Conservation (phyloP, 495 filamentous ascomycete genomes). For the Penicillium samsonianum region DNA sequence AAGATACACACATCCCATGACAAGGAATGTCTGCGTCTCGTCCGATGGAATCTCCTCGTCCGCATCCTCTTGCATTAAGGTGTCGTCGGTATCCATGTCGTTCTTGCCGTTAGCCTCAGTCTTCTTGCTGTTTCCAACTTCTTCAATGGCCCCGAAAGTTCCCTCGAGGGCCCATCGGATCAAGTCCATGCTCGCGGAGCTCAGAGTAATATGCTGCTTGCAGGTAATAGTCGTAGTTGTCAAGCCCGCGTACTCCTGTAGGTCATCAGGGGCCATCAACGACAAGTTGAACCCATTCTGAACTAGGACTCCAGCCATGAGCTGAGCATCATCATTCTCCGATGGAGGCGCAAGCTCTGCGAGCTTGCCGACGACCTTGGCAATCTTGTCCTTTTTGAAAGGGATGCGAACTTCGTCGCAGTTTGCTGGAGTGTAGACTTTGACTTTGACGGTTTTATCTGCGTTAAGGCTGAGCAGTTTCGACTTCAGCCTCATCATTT, state of each 20-base stretch:
- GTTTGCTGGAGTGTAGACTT: constrained; percentile 90
- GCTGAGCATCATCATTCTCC: constrained; percentile 47
- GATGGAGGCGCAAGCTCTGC: constrained; percentile 73
- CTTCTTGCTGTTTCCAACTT: constrained; percentile 50
- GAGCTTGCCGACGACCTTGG: constrained; percentile 93
- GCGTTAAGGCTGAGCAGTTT: constrained; percentile 89
- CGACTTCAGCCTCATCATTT: constrained; percentile 96
- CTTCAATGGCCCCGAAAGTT: constrained; percentile 85
- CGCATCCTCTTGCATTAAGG: constrained; percentile 45
- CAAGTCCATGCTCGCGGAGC: constrained; percentile 83
- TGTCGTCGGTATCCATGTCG: constrained; percentile 36
- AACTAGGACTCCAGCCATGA: constrained; percentile 88
- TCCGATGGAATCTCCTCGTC: constrained; percentile 53
- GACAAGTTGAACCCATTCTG: constrained; percentile 96
- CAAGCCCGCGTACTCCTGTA: constrained; percentile 91
- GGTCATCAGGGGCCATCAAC: constrained; percentile 93
- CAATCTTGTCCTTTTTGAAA: constrained; percentile 92
- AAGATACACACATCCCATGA: constrained; percentile 90
- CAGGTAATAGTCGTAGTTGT: constrained; percentile 92
- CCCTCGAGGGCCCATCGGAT: constrained; percentile 93
- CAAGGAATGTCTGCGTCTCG: constrained; percentile 58
- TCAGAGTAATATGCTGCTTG: constrained; percentile 82
- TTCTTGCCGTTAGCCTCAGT: constrained; percentile 34
- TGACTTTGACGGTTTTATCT: constrained; percentile 73
- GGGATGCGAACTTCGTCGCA: constrained; percentile 95